A percentile compares a stretch with the other conserved stretches of the same genome.
phyloP scores from a whole-genome alignment of 2,329 filamentous ascomycete species.

The Apiospora aurea region DNA sequence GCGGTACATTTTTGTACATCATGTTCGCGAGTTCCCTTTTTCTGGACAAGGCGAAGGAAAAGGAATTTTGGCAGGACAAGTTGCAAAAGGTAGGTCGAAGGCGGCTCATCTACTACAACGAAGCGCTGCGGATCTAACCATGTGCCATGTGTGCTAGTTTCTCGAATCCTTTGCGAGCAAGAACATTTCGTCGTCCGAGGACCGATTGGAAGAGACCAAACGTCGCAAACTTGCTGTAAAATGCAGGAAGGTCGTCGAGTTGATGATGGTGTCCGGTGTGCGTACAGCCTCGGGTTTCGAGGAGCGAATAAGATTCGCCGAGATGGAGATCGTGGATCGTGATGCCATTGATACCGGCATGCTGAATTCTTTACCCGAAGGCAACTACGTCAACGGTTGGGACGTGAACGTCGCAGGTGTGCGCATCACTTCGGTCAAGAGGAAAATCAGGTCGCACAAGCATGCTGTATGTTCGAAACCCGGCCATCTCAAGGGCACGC shows the following conservation, averaged over 20 bases:
- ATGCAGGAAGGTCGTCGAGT: slow-evolving; percentile 92
- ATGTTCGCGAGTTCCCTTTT: slow-evolving; percentile 99
- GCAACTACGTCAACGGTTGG: slow-evolving; percentile 93
- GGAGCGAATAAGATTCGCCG: slow-evolving; percentile 93
- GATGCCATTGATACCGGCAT: slow-evolving; percentile 92
- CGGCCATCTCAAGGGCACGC: background rate
- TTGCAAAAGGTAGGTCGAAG: slow-evolving; percentile 78
- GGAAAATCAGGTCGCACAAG: slow-evolving; percentile 87
- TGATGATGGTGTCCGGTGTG: slow-evolving; percentile 99
- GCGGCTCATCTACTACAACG: background rate
- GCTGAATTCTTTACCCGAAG: slow-evolving; percentile 85
- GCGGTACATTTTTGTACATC: slow-evolving; percentile 96
- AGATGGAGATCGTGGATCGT: slow-evolving; percentile 95
- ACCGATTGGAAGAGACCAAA: slow-evolving; percentile 95
- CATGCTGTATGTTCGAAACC: slow-evolving; percentile 72
- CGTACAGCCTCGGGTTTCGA: slow-evolving; percentile 96
- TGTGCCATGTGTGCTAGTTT: slow-evolving; percentile 65
- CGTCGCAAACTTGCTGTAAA: slow-evolving; percentile 90
- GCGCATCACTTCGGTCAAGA: slow-evolving; percentile 79
- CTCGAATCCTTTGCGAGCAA: slow-evolving; percentile 97
- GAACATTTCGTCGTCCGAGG: slow-evolving; percentile 95
- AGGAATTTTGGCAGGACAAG: slow-evolving; percentile 99
- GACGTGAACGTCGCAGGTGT: slow-evolving; percentile 95
- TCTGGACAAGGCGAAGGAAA: slow-evolving; percentile 93
- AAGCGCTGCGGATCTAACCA: slow-evolving; percentile 24